Conservation (phyloP, 129 eudicot species). For the Helianthus tuberosus region DNA sequence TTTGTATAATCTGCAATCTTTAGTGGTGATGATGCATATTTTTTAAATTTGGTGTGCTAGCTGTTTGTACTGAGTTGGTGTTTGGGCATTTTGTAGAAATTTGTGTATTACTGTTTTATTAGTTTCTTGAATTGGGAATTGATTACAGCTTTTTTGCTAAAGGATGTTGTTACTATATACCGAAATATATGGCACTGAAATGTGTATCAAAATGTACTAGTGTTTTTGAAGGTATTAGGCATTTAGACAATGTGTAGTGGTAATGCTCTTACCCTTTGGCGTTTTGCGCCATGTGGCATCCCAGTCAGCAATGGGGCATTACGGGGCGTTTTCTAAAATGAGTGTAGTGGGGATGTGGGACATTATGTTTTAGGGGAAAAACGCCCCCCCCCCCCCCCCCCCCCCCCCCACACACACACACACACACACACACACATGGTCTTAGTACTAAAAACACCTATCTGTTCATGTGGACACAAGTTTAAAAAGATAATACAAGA, state of each 20-base stretch:
- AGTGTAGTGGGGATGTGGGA: no score
- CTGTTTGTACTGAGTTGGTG: not conserved
- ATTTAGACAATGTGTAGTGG: no score
- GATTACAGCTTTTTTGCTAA: not conserved
- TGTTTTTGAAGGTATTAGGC: not conserved
- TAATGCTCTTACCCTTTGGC: no score
- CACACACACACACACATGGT: no score
- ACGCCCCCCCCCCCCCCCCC: no score
- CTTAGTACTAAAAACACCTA: not conserved
- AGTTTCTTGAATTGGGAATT: conserved; percentile 16
- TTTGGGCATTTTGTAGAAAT: conserved; percentile 16
- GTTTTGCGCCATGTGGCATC: no score
- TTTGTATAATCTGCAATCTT: not conserved
- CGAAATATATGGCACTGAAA: conserved; percentile 1
- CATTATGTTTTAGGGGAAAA: no score
- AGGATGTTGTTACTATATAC: not conserved
- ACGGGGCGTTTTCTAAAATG: no score
- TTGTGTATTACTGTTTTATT: conserved; percentile 16
- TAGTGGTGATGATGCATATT: not conserved
- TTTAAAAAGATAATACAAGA: not conserved
- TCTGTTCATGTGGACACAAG: conserved; percentile 14
- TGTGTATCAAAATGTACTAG: conserved; percentile 9
- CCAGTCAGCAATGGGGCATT: no score
- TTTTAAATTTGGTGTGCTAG: conserved; percentile 9
- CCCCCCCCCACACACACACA: no score